Evolutionary conservation across 768 basidiomycete genomes (phyloP).

Genomic region (Suillus ampliporus): DNA sequence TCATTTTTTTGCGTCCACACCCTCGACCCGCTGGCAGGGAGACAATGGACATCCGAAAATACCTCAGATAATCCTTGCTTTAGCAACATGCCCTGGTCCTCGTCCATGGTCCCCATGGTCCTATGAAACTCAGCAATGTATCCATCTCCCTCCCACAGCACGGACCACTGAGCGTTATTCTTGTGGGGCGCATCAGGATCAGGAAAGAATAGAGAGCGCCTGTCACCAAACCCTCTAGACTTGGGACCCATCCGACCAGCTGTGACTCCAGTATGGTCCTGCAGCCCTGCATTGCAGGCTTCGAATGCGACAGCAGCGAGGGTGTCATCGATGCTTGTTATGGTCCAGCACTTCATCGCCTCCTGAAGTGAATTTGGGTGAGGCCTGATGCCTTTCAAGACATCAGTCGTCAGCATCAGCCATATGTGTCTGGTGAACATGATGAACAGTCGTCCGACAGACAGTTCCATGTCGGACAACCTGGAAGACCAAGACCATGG

Average conservation of each 20-base stretch:
- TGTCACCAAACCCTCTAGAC: not conserved
- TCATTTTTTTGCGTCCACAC: too few relatives aligned
- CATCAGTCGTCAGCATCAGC: not conserved
- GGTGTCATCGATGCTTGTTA: slow-evolving; percentile 9
- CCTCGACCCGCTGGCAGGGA: slow-evolving; percentile 5
- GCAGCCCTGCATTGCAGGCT: slow-evolving; percentile 15
- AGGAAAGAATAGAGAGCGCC: slow-evolving; percentile 13
- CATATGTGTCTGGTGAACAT: not conserved
- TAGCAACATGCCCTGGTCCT: not conserved
- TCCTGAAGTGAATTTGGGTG: slow-evolving; percentile 1
- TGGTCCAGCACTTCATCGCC: slow-evolving; percentile 17
- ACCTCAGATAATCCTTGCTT: slow-evolving; percentile 6
- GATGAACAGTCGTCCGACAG: slow-evolving; percentile 1
- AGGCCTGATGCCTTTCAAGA: slow-evolving; percentile 13
- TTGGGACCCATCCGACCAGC: slow-evolving; percentile 12
- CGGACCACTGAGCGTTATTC: not conserved
- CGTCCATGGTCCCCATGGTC: not conserved
- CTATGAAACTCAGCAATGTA: slow-evolving; percentile 15
- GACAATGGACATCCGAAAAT: slow-evolving; percentile 13
- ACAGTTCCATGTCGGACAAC: not conserved
- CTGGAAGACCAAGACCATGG: slow-evolving; percentile 1
- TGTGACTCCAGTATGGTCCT: not conserved
- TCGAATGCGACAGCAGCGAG: not conserved
- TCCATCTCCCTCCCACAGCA: not conserved
- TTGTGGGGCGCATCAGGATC: not conserved